Evolutionary conservation across 345 rosid genomes (phyloP).

Genomic region (Aquilaria malaccensis): DNA sequence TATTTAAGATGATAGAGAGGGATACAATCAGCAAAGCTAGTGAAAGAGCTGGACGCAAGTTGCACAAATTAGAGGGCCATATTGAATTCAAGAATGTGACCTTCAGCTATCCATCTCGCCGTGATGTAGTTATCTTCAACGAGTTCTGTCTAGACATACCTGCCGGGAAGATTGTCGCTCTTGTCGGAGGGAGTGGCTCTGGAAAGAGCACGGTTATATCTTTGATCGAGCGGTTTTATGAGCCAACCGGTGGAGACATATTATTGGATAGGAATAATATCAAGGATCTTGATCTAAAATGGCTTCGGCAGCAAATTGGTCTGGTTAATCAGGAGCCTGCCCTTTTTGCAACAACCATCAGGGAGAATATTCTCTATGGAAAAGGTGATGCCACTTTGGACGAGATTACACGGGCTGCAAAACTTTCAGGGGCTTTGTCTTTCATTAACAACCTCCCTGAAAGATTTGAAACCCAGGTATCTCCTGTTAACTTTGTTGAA

Average conservation of each 20-base stretch:
- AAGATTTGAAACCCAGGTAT: slow-evolving; percentile 88
- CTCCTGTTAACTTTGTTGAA: neutral
- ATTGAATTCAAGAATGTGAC: slow-evolving; percentile 65
- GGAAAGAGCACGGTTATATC: slow-evolving; percentile 97
- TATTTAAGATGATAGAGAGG: slow-evolving; percentile 91
- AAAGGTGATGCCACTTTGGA: slow-evolving; percentile 68
- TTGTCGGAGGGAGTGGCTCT: slow-evolving; percentile 95
- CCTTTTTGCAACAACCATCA: slow-evolving; percentile 72
- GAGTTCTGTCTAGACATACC: slow-evolving; percentile 54
- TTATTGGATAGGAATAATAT: slow-evolving; percentile 58
- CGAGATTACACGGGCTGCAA: slow-evolving; percentile 72
- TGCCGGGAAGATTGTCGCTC: slow-evolving; percentile 80
- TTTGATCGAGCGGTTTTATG: slow-evolving; percentile 86
- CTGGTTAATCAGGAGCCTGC: slow-evolving; percentile 97
- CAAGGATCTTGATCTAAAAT: slow-evolving; percentile 62
- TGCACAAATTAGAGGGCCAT: slow-evolving; percentile 62
- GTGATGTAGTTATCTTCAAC: slow-evolving; percentile 56
- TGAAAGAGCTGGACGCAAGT: slow-evolving; percentile 40
- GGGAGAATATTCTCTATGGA: slow-evolving; percentile 88
- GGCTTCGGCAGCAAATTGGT: slow-evolving; percentile 84
- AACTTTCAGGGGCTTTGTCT: slow-evolving; percentile 74
- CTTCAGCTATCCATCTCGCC: slow-evolving; percentile 88
- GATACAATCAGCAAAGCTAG: slow-evolving; percentile 48
- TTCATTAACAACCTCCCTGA: slow-evolving; percentile 91
- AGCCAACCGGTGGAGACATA: slow-evolving; percentile 62